Conservation (phyloP, 1,284 basidiomycete species). For the Albatrellus sp. region DNA sequence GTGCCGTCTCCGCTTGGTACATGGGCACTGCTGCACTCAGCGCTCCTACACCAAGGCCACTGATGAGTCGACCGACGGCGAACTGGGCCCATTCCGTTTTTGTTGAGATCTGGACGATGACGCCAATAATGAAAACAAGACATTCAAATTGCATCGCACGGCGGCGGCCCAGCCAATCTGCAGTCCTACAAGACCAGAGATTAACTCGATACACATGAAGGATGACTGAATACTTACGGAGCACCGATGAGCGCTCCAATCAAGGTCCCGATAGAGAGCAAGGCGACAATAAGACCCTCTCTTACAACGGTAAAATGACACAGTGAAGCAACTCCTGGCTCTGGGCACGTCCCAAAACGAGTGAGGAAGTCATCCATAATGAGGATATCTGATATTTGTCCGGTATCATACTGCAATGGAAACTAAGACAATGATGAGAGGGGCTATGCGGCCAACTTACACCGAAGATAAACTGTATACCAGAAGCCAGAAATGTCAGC, state of each 20-base stretch:
- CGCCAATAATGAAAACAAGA: slow-evolving; percentile 55
- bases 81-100: slow-evolving; percentile 45
- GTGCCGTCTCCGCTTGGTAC: slow-evolving; percentile 49
- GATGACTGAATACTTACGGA: slow-evolving; percentile 26
- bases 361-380: slow-evolving; percentile 63
- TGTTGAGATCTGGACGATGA: slow-evolving; percentile 48
- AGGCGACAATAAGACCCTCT: slow-evolving; percentile 54
- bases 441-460: slow-evolving; percentile 13
- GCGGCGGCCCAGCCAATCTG: slow-evolving; percentile 59
- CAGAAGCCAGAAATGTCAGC: slow-evolving; percentile 17
- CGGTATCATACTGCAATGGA: slow-evolving; percentile 45
- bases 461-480: slow-evolving; percentile 55
- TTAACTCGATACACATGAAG: slow-evolving; percentile 4
- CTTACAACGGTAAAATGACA: slow-evolving; percentile 42
- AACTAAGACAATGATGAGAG: not conserved
- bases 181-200: slow-evolving; percentile 24
- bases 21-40: slow-evolving; percentile 69
- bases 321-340: slow-evolving; percentile 24
- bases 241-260: slow-evolving; percentile 49
- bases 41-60: slow-evolving; percentile 60
- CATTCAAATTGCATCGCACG: slow-evolving; percentile 64
- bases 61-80: slow-evolving; percentile 58
- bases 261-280: slow-evolving; percentile 57
- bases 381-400: slow-evolving; percentile 69
- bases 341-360: slow-evolving; percentile 44